A percentile compares a stretch with the other conserved stretches of the same genome.
These are phyloP conservation scores for Inga leiocalycina DNA, from an alignment of 306 rosid genomes.

Conservation along the genomic window DNA sequence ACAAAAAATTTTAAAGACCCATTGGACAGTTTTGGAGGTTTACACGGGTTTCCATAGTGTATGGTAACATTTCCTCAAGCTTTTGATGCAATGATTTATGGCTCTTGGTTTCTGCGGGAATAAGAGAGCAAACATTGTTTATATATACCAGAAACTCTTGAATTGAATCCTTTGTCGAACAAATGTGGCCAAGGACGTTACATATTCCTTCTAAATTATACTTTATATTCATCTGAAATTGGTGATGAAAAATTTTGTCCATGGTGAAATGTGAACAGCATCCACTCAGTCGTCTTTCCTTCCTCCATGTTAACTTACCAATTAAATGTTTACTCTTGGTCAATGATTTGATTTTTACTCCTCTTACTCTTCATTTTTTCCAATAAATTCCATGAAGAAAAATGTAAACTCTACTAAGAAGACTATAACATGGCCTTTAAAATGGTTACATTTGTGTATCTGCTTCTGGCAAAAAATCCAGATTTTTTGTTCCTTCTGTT, in stretches of 20 bases:
- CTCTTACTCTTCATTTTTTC: background rate
- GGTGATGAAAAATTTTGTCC: background rate
- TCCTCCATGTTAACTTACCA: background rate
- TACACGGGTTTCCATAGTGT: background rate
- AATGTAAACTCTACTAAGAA: background rate
- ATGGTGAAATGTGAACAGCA: background rate
- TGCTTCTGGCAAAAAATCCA: constrained; percentile 14
- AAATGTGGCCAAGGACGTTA: background rate
- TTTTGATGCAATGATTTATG: background rate
- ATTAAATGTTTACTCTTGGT: background rate
- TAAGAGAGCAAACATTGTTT: background rate
- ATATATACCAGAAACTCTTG: no score
- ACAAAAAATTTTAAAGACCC: background rate
- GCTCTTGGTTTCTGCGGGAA: no score
- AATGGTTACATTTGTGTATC: background rate
- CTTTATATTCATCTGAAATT: background rate
- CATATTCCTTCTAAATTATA: background rate
- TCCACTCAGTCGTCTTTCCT: background rate
- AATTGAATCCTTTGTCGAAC: background rate
- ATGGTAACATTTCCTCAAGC: background rate
- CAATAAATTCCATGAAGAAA: background rate
- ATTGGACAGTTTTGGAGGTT: no score
- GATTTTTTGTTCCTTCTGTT: constrained; percentile 17
- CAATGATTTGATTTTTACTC: background rate
- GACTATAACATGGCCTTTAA: background rate